Percentiles rank a stretch among this genome's conserved stretches.
phyloP scores from a whole-genome alignment of 176 grass and related monocot species.

The Avena atlantica region DNA sequence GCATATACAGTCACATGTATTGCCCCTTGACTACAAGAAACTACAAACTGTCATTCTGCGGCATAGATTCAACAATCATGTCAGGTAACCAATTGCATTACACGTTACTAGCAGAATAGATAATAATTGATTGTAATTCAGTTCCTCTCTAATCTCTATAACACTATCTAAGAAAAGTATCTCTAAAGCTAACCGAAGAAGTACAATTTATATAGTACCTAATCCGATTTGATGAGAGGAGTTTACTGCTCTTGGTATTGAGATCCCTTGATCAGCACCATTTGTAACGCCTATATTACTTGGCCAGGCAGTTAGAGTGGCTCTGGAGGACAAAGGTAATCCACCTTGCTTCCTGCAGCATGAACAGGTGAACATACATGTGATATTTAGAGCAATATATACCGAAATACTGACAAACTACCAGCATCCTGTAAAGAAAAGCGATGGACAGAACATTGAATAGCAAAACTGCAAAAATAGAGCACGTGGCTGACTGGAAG shows the following conservation, averaged over 20 bases:
- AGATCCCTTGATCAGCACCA: slow-evolving; percentile 39
- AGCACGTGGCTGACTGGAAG: slow-evolving; percentile 2
- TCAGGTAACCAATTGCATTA: not conserved
- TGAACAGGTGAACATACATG: slow-evolving; percentile 37
- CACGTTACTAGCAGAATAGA: not conserved
- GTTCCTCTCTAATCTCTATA: slow-evolving; percentile 6
- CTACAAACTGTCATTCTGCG: not conserved
- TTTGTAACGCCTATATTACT: slow-evolving; percentile 36
- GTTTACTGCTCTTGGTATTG: slow-evolving; percentile 45
- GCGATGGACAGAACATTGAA: slow-evolving; percentile 15
- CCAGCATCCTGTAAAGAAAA: slow-evolving; percentile 20
- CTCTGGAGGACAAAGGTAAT: slow-evolving; percentile 62
- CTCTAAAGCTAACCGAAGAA: slow-evolving; percentile 4
- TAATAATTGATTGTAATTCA: slow-evolving; percentile 1
- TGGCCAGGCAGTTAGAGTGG: slow-evolving; percentile 80
- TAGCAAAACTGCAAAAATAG: slow-evolving; percentile 22
- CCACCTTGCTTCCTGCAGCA: slow-evolving; percentile 70
- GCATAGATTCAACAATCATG: slow-evolving; percentile 17
- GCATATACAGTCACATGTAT: not conserved
- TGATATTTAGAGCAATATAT: slow-evolving; percentile 26
- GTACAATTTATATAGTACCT: slow-evolving; percentile 47
- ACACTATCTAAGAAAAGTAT: not conserved
- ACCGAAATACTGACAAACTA: slow-evolving; percentile 8
- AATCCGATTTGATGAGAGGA: slow-evolving; percentile 50
- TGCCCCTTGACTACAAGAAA: slow-evolving; percentile 1